Conservation (phyloP, 495 filamentous ascomycete species). For the Tuber indicum region DNA sequence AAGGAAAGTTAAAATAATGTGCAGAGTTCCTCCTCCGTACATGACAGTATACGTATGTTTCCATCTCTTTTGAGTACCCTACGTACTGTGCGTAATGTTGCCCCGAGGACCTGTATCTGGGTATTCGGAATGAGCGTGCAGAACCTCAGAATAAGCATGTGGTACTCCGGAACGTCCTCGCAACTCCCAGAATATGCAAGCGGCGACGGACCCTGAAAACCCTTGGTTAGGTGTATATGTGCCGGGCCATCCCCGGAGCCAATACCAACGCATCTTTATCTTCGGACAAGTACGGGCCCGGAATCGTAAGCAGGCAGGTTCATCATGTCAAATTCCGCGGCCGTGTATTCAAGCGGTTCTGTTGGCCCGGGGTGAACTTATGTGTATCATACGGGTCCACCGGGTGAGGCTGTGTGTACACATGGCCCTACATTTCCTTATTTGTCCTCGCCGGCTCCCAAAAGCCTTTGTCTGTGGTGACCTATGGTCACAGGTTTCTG, state of each 20-base stretch:
- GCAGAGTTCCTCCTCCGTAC: background rate
- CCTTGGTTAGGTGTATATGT: background rate
- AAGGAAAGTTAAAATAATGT: background rate
- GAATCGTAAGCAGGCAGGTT: too few species aligned
- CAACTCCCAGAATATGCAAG: background rate
- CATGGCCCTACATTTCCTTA: background rate
- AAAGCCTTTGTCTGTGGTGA: background rate
- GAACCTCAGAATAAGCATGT: background rate
- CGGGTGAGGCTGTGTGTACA: background rate
- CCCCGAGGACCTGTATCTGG: background rate
- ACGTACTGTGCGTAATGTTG: too few species aligned
- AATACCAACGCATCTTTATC: background rate
- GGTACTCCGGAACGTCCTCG: background rate
- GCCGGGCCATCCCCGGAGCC: background rate
- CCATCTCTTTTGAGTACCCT: background rate
- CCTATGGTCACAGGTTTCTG: background rate
- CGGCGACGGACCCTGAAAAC: background rate
- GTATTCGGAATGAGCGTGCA: background rate
- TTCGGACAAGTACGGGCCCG: background rate
- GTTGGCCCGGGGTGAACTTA: background rate
- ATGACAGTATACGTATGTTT: background rate
- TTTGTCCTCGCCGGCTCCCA: background rate
- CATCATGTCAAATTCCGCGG: background rate
- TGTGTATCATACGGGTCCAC: background rate
- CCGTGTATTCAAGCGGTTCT: background rate